Conservation (phyloP, 2,329 filamentous ascomycete species). For the Diaporthe vexans region DNA sequence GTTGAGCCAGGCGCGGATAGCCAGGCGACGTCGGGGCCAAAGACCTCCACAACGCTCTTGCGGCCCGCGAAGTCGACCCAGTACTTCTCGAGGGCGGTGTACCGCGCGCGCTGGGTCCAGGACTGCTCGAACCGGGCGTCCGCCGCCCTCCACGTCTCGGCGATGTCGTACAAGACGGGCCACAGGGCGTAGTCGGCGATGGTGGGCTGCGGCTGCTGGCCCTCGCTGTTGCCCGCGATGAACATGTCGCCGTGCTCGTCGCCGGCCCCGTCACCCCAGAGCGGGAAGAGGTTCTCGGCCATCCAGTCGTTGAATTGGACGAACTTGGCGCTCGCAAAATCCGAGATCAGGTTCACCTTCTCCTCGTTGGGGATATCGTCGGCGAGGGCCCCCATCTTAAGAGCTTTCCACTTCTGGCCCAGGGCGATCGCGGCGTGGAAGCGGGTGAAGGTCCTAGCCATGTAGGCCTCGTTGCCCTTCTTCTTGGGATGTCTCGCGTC, state of each 20-base stretch:
- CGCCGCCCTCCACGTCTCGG: slow-evolving; percentile 51
- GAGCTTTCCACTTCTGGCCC: slow-evolving; percentile 52
- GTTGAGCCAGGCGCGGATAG: not conserved
- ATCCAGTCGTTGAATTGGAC: slow-evolving; percentile 38
- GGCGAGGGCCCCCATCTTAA: not conserved
- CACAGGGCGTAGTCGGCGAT: slow-evolving; percentile 71
- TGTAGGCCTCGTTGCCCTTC: slow-evolving; percentile 47
- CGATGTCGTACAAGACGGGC: slow-evolving; percentile 66
- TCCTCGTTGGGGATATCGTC: slow-evolving; percentile 3
- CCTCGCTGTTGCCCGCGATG: slow-evolving; percentile 56
- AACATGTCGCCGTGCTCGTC: slow-evolving; percentile 50
- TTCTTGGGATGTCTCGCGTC: slow-evolving; percentile 64
- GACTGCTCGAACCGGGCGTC: slow-evolving; percentile 41
- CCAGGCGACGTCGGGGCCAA: slow-evolving; percentile 22
- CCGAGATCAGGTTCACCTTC: slow-evolving; percentile 39
- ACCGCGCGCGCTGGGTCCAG: slow-evolving; percentile 45
- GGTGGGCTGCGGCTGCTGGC: slow-evolving; percentile 47
- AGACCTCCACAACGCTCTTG: slow-evolving; percentile 41
- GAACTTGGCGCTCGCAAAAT: slow-evolving; percentile 52
- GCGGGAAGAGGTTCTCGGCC: slow-evolving; percentile 8
- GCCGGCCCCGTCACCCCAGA: slow-evolving; percentile 52
- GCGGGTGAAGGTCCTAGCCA: slow-evolving; percentile 55
- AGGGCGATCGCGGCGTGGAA: slow-evolving; percentile 60
- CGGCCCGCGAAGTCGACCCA: slow-evolving; percentile 51
- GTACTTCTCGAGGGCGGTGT: slow-evolving; percentile 52